Evolutionary conservation across 345 rosid genomes (phyloP).

Genomic region (Mallotus nudiflorus): DNA sequence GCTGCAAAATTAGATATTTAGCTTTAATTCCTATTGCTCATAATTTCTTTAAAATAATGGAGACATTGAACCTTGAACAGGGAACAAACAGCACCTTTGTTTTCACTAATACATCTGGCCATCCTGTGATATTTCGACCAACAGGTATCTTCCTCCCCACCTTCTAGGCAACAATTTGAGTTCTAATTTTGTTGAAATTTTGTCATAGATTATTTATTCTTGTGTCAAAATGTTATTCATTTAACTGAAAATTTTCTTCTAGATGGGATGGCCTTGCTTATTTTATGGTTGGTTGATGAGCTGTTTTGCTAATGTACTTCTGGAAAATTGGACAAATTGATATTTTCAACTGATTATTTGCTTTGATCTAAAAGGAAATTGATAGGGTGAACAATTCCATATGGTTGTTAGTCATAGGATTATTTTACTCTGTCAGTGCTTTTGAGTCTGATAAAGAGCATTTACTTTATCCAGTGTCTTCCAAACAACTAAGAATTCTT

Average conservation of each 20-base stretch:
- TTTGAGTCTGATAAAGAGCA: background rate
- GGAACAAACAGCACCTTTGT: slow-evolving; percentile 90
- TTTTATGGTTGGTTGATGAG: too few species aligned
- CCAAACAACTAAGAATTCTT: background rate
- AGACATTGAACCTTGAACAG: slow-evolving; percentile 44
- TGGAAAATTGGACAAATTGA: too few species aligned
- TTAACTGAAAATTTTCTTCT: too few species aligned
- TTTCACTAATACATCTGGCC: slow-evolving; percentile 73
- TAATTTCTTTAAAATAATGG: slow-evolving; percentile 3
- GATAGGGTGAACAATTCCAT: background rate
- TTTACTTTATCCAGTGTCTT: background rate
- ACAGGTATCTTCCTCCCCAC: slow-evolving; percentile 53
- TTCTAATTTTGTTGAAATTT: slow-evolving; percentile 1
- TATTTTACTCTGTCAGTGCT: background rate
- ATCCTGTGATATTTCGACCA: slow-evolving; percentile 66
- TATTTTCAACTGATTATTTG: too few species aligned
- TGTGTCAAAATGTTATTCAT: background rate
- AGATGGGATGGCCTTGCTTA: too few species aligned
- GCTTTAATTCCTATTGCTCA: slow-evolving; percentile 7
- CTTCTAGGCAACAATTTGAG: background rate
- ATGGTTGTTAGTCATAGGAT: background rate
- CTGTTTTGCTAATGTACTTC: too few species aligned
- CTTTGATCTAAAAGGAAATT: slow-evolving; percentile 8
- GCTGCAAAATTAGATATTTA: slow-evolving; percentile 4
- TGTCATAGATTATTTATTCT: background rate